Conservation (phyloP, 257 asterid species). For the Solanum gandarillasii region DNA sequence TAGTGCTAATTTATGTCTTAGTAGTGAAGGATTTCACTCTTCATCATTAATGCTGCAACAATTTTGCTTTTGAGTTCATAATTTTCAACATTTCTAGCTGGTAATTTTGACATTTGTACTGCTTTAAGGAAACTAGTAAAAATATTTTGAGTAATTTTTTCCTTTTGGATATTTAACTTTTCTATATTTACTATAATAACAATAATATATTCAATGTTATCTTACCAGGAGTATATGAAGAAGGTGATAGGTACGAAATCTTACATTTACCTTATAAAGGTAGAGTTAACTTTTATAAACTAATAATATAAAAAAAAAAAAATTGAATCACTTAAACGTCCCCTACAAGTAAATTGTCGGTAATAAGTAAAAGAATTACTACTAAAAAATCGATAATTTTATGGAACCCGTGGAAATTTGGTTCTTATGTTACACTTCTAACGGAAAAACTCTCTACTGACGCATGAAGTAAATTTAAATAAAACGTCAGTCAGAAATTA, state of each 20-base stretch:
- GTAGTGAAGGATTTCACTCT: background rate
- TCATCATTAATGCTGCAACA: conserved; percentile 4
- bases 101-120: background rate
- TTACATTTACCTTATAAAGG: background rate
- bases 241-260: too few species aligned
- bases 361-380: background rate
- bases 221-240: background rate
- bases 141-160: background rate
- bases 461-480: background rate
- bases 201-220: background rate
- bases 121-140: background rate
- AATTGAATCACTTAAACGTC: background rate
- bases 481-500: background rate
- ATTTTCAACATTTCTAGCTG: background rate
- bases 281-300: background rate
- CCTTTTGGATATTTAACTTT: background rate
- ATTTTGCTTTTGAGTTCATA: background rate
- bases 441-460: background rate
- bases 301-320: background rate
- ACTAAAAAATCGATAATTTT: background rate
- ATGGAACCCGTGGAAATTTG: background rate
- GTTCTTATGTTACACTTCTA: background rate
- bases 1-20: background rate
- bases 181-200: background rate
- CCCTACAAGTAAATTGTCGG: background rate